Evolutionary conservation across 2,329 filamentous ascomycete species (phyloP).

Genomic region (Stagonosporopsis vannaccii): DNA sequence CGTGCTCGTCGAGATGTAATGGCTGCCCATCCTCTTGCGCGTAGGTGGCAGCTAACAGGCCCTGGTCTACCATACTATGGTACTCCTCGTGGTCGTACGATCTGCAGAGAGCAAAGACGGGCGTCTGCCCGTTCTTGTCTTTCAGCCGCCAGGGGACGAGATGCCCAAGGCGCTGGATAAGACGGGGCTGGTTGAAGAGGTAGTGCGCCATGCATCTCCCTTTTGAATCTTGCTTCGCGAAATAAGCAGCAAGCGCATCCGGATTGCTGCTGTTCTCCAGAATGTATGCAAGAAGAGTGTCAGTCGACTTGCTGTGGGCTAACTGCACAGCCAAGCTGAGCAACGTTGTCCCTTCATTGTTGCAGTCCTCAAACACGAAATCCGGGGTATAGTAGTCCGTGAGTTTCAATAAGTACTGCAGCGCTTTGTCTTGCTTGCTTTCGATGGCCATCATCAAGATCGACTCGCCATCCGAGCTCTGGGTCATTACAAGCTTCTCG

Average conservation of each 20-base stretch:
- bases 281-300: constrained; percentile 76
- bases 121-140: constrained; percentile 98
- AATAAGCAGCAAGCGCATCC: constrained; percentile 69
- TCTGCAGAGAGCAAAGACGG: constrained; percentile 90
- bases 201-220: constrained; percentile 95
- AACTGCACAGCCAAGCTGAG: constrained; percentile 90
- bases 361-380: constrained; percentile 80
- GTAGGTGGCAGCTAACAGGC: constrained; percentile 74
- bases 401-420: constrained; percentile 81
- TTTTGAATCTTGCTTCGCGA: constrained; percentile 79
- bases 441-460: constrained; percentile 67
- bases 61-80: constrained; percentile 83
- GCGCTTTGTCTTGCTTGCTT: constrained; percentile 70
- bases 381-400: constrained; percentile 76
- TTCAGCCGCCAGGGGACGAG: constrained; percentile 87
- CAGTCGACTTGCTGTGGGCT: constrained; percentile 76
- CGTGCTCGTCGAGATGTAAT: constrained; percentile 91
- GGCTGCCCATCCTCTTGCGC: constrained; percentile 79
- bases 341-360: constrained; percentile 88
- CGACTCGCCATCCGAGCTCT: constrained; percentile 77
- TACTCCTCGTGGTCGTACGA: constrained; percentile 95
- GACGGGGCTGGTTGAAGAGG: constrained; percentile 84
- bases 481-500: constrained; percentile 76
- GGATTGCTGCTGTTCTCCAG: constrained; percentile 62
- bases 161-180: constrained; percentile 79